These are phyloP conservation scores for Elaeagnus macrophylla DNA, from an alignment of 306 rosid genomes.

Conservation along the genomic window DNA sequence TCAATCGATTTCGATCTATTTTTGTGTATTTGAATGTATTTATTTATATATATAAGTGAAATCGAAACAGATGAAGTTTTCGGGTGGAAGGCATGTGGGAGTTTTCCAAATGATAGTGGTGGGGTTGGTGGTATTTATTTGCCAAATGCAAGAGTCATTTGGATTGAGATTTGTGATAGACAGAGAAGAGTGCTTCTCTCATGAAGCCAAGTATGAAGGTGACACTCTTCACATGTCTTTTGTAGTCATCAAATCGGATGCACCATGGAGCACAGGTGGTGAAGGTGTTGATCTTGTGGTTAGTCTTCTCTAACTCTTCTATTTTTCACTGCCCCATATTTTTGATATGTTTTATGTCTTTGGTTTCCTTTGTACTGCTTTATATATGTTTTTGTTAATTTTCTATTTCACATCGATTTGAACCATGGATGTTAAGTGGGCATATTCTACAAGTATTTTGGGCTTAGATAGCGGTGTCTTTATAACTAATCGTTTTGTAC, in stretches of 20 bases:
- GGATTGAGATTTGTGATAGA: conserved; percentile 78
- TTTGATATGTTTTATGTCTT: no score
- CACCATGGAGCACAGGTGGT: conserved; percentile 53
- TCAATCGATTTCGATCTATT: neutral
- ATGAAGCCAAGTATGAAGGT: conserved; percentile 64
- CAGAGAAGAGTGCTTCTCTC: conserved; percentile 80
- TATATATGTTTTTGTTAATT: neutral
- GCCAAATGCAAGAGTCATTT: conserved; percentile 30
- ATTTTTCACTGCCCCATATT: neutral
- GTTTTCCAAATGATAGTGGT: conserved; percentile 27
- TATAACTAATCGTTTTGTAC: no score
- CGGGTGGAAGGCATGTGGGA: conserved; percentile 6
- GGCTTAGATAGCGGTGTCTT: no score
- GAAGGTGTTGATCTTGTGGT: conserved; percentile 91
- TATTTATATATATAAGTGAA: neutral
- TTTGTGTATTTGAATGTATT: neutral
- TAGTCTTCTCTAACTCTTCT: conserved; percentile 6
- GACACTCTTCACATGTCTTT: conserved; percentile 79
- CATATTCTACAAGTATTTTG: no score
- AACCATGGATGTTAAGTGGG: no score
- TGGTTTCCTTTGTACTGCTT: neutral
- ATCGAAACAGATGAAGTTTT: conserved; percentile 15
- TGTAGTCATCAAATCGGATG: conserved; percentile 77
- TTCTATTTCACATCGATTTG: neutral
- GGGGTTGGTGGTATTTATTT: conserved; percentile 25